phyloP scores from a whole-genome alignment of 345 rosid genomes.

The Streptanthus diversifolius region DNA sequence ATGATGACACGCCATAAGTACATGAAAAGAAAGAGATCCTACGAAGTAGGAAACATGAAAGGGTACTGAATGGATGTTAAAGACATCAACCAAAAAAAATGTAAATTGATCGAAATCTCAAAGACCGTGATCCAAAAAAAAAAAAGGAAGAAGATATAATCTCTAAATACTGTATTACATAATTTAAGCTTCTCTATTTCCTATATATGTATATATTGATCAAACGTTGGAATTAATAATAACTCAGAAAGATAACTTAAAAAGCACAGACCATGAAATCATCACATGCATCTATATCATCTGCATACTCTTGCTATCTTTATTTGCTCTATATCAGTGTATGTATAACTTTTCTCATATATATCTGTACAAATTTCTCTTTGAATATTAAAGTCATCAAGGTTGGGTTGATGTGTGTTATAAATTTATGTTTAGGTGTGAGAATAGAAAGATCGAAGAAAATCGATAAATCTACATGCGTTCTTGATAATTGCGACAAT shows the following conservation, averaged over 20 bases:
- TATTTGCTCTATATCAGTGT: conserved; percentile 14
- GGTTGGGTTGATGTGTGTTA: neutral
- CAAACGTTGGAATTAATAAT: neutral
- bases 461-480: neutral
- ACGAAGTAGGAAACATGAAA: neutral
- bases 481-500: neutral
- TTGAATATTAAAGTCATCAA: neutral
- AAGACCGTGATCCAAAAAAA: neutral
- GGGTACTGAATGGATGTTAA: neutral
- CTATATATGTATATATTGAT: neutral
- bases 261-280: neutral
- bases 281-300: neutral
- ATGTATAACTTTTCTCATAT: neutral
- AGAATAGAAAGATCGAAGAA: neutral
- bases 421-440: neutral
- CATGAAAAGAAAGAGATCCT: neutral
- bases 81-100: neutral
- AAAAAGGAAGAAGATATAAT: neutral
- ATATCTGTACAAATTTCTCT: neutral
- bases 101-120: neutral
- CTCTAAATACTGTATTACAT: neutral
- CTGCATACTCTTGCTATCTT: neutral
- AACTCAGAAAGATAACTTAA: neutral
- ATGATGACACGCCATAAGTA: neutral
- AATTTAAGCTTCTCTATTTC: neutral